Evolutionary conservation across 768 basidiomycete genomes (phyloP).

Genomic region (Mycena haematopus): DNA sequence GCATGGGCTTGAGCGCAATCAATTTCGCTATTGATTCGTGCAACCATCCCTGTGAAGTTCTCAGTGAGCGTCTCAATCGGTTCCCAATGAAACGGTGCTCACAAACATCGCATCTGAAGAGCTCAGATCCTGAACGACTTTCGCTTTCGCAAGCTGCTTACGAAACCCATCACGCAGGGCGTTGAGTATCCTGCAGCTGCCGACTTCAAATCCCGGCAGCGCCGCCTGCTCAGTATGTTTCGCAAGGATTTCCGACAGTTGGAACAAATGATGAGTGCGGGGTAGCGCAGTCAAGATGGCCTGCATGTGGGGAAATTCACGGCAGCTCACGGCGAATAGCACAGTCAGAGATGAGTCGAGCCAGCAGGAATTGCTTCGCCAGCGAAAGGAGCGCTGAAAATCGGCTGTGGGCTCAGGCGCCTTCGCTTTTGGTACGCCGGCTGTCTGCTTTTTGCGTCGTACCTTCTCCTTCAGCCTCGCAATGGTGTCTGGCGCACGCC

Average conservation of each 20-base stretch:
- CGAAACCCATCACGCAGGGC: slow-evolving; percentile 5
- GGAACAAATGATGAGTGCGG: background rate
- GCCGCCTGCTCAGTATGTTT: background rate
- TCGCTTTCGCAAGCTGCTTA: background rate
- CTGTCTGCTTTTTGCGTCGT: background rate
- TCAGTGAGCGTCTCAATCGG: background rate
- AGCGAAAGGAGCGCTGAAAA: slow-evolving; percentile 19
- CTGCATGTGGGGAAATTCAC: background rate
- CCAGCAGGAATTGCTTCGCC: slow-evolving; percentile 22
- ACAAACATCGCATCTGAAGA: slow-evolving; percentile 12
- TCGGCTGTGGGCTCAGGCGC: too few species aligned
- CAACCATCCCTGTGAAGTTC: slow-evolving; percentile 8
- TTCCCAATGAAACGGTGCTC: background rate
- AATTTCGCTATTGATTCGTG: background rate
- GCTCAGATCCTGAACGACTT: background rate
- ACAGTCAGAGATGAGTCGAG: slow-evolving; percentile 20
- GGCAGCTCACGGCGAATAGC: slow-evolving; percentile 5
- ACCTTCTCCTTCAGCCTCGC: background rate
- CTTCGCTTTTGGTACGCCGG: background rate
- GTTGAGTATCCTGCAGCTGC: background rate
- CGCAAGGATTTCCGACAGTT: background rate
- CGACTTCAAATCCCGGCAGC: background rate
- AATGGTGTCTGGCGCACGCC: slow-evolving; percentile 13
- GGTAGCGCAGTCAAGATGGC: background rate
- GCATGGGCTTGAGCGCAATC: background rate